Base-by-base conservation (phyloP, 371 early-diverging fungal genomes). In the Mucor velutinosus region DNA sequence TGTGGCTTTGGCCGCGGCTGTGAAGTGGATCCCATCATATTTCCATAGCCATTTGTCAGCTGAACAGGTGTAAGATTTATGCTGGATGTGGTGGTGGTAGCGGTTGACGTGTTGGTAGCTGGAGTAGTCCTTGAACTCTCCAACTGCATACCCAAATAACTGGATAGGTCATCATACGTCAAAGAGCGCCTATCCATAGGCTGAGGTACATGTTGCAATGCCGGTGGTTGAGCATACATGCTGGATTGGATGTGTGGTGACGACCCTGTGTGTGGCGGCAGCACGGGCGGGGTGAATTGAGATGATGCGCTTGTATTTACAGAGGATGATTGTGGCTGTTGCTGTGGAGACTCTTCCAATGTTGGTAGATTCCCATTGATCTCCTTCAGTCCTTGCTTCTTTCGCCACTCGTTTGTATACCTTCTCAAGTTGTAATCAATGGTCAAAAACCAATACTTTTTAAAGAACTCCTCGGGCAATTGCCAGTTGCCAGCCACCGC, bases 401-500 rank as follows among this genome's bases (percentile, higher is more conserved):
- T 64, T 66, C 78, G 64, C 76, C 73, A 77, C 60, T 69, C 63
- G 11, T 77, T 75, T 0, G 73, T 80, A 7, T 63, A 66, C 7
- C 81, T 64, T 53, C 77, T 63, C n/a, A 76, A 60, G 25, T 76
- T 72, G 45, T 79, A 82, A 57, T 82, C 78, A 11, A 78, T 82
- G 0, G 79, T 82, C 60, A 86, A 53, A 61, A 78, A 87, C 74
- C 86, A 85, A 65, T 77, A 87, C 32, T 83, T 83, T 56, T 84
- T 84, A 76, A 87, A 85, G 65, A 87, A 87, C 7, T 75, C 78
- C 4, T 74, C 70, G 0, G 88, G 86, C 14, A 87, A 67, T 47
- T 87, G 78, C 88, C 88, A 87, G 57, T 79, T 85, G 41, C 76
- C 78, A 5, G 86, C 79, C 47, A 84, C 72, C 1, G 82, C 75